Conservation (phyloP, 2,329 filamentous ascomycete genomes). For the Hypoxylon sp. region DNA sequence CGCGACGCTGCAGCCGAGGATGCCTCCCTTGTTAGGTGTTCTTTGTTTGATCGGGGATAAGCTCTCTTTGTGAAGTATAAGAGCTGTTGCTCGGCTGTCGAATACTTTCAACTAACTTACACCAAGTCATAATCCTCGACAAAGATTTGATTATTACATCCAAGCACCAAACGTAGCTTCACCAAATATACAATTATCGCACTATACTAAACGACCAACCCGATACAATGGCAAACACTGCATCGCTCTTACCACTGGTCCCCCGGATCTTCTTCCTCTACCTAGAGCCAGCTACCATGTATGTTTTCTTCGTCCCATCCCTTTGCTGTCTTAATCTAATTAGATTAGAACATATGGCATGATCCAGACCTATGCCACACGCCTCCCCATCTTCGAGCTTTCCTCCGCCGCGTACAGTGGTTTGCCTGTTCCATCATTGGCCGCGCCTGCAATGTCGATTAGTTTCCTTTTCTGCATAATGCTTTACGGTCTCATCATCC, state of each 20-base stretch:
- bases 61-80: no score
- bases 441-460: constrained; percentile 19
- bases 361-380: constrained; percentile 27
- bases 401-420: constrained; percentile 15
- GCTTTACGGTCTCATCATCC: constrained; percentile 38
- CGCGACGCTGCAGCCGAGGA: constrained; percentile 9
- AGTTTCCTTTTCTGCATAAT: constrained; percentile 38
- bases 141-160: no score
- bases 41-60: no score
- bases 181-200: no score
- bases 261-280: constrained; percentile 43
- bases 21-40: no score
- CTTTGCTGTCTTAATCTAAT: constrained; percentile 2
- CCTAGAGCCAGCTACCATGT: constrained; percentile 40
- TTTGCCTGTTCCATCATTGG: constrained; percentile 28
- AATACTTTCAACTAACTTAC: no score
- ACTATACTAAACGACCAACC: neutral
- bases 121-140: no score
- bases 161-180: no score
- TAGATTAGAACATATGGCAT: constrained; percentile 35
- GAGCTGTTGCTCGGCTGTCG: neutral
- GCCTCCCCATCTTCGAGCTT: constrained; percentile 24
- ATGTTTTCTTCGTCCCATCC: constrained; percentile 2
- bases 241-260: constrained; percentile 38
- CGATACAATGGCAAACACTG: constrained; percentile 37